Percentiles rank a stretch among this genome's conserved stretches.
phyloP scores from a whole-genome alignment of 169 alveolate genomes.

The Cystoisospora suis region DNA sequence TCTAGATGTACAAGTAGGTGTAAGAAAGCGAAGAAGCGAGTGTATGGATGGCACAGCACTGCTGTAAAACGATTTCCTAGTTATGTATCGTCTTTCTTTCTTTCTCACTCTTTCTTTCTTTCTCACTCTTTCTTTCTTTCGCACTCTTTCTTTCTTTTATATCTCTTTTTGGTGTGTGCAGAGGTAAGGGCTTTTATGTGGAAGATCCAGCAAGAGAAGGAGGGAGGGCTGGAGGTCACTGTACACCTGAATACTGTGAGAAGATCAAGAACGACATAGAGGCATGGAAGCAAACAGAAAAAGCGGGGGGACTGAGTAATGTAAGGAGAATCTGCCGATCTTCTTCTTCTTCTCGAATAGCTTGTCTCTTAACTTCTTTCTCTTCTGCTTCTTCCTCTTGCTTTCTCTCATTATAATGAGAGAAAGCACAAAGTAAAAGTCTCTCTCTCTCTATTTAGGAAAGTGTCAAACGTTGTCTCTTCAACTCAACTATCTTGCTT shows the following conservation, averaged over 20 bases:
- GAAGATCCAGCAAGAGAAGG: constrained; percentile 25
- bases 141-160: background rate
- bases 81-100: background rate
- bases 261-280: constrained; percentile 15
- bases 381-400: background rate
- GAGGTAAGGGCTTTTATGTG: constrained; percentile 51
- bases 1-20: background rate
- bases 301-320: constrained; percentile 45
- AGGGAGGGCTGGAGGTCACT: constrained; percentile 19
- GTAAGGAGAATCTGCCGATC: background rate
- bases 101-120: background rate
- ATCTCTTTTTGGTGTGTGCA: background rate
- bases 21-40: background rate
- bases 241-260: constrained; percentile 49
- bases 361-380: background rate
- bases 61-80: background rate
- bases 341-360: background rate
- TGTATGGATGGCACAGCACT: background rate
- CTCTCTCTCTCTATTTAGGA: too few species aligned
- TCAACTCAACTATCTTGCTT: background rate
- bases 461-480: background rate
- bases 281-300: constrained; percentile 29
- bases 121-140: background rate
- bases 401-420: too few species aligned
- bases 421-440: too few species aligned